These are phyloP conservation scores for Mycena rosella DNA, from an alignment of 768 basidiomycete species.

Conservation along the genomic window DNA sequence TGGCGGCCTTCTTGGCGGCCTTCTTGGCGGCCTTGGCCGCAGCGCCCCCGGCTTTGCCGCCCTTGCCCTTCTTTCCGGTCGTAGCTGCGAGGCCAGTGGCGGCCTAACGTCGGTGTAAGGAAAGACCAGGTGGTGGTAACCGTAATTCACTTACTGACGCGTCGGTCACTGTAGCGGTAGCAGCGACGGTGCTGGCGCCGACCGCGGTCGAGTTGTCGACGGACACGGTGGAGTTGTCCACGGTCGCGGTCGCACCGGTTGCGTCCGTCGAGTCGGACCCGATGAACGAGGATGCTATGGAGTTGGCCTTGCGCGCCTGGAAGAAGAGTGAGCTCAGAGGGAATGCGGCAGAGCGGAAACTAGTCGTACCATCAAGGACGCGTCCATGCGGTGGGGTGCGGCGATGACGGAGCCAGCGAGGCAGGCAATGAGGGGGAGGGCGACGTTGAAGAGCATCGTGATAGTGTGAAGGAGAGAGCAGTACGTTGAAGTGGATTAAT, in stretches of 20 bases:
- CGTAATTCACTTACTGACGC: conserved; percentile 36
- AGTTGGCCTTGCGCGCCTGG: conserved; percentile 25
- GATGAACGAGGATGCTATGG: no score
- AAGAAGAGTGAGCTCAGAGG: conserved; percentile 2
- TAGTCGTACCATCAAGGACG: no score
- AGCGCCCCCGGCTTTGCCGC: no score
- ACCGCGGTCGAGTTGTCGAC: conserved; percentile 16
- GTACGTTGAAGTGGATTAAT: conserved; percentile 24
- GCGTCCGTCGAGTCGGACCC: no score
- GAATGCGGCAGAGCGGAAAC: neutral
- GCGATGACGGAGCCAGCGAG: no score
- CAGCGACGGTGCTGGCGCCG: conserved; percentile 29
- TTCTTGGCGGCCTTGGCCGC: no score
- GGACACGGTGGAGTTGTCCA: conserved; percentile 6
- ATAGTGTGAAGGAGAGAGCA: neutral
- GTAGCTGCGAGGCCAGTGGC: conserved; percentile 21
- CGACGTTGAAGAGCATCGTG: no score
- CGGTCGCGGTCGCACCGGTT: no score
- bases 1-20: no score
- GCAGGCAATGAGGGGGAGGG: no score
- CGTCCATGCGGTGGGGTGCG: no score
- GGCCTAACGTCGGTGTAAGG: neutral
- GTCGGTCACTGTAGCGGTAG: conserved; percentile 37
- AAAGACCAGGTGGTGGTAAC: neutral
- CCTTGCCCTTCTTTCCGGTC: no score